Base-by-base conservation (phyloP, 1,284 basidiomycete genomes). In the Tausonia pullulans region DNA sequence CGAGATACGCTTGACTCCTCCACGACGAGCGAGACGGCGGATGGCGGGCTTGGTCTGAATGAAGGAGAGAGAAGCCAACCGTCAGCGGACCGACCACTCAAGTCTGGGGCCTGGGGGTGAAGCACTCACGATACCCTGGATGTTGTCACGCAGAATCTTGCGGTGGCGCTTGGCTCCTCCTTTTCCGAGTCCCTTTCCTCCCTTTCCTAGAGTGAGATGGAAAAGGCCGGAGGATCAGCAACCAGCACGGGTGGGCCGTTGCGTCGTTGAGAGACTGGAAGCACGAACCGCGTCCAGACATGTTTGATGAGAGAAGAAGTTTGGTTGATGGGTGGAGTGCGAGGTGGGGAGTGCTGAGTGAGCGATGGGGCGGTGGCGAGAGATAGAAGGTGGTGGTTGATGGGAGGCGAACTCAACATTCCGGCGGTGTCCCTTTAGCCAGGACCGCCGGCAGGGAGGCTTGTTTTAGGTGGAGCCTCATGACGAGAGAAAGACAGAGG, bases 1-100 rank as follows among this genome's bases (percentile, higher is more conserved):
- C 63, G 89, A 90, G 77, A 91, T 90, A 27, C 63, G 58, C 63
- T 64, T 64, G 58, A 60, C 63, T 86, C 90, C 90, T 75, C 91
- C 92, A 83, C 90, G 87, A 77, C 91, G 89, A 56, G 91, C 91
- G 69, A 95, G 87, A 81, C 90, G 88, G 72, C 91, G 88, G 77
- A 94, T 92, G 71, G 90, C 89, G 71, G 88, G 88, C 81, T 91
- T 92, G 72, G 88, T 91, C 27, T 27, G 27, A 27, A 27, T 27
- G 27, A 27, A 27, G 27, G 27, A 27, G 27, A 27, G 27, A 27
- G 27, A 27, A 27, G 27, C 27, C 27, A 27, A 27, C 27, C 27
- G 27, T 27, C 27, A 27, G 27, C 27, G 27, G 27, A 27, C 27
- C 27, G 27, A 27, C 27, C 27, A 27, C 27, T 27, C 27, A 27